Evolutionary conservation across 2,329 filamentous ascomycete genomes (phyloP).

Genomic region (Decorospora gaudefroyi): DNA sequence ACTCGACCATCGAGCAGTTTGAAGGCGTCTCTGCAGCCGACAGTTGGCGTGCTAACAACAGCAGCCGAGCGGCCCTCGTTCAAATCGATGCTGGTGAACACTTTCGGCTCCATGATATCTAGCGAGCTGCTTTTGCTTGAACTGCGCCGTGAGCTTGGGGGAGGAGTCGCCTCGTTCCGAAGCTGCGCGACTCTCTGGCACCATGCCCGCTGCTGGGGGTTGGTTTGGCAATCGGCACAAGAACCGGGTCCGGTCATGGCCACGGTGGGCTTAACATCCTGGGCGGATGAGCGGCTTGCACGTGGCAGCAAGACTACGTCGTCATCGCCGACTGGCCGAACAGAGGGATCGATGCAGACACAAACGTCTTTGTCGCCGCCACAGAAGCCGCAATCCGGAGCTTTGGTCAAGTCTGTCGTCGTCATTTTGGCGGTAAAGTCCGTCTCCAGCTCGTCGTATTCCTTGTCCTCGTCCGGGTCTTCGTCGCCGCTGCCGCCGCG

Average conservation of each 20-base stretch:
- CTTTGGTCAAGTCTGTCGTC: constrained; percentile 21
- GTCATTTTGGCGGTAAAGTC: constrained; percentile 42
- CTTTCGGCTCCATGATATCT: constrained; percentile 37
- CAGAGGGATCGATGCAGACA: constrained; percentile 34
- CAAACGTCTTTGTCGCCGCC: constrained; percentile 37
- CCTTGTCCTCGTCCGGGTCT: constrained; percentile 8
- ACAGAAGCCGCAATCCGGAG: constrained; percentile 42
- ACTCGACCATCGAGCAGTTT: constrained; percentile 44
- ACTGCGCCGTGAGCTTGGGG: constrained; percentile 26
- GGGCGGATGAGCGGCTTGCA: constrained; percentile 4
- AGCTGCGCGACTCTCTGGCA: constrained; percentile 43
- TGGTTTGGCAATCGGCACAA: constrained; percentile 43
- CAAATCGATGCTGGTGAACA: constrained; percentile 28
- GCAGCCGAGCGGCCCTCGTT: constrained; percentile 16
- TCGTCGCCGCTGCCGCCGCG: constrained; percentile 6
- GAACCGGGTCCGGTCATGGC: constrained; percentile 36
- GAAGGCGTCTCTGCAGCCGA: constrained; percentile 45
- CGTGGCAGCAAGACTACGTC: constrained; percentile 16
- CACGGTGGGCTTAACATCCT: constrained; percentile 9
- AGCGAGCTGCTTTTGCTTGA: constrained; percentile 27
- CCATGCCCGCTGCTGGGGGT: constrained; percentile 44
- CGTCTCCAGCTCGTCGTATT: constrained; percentile 29
- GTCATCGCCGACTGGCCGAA: constrained; percentile 17
- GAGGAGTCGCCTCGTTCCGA: constrained; percentile 23
- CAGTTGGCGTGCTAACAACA: constrained; percentile 24